Evolutionary conservation across 768 basidiomycete species (phyloP), one percentile per base, ranked within the genome.

Genomic region (Leucosporidium scottii): DNA sequence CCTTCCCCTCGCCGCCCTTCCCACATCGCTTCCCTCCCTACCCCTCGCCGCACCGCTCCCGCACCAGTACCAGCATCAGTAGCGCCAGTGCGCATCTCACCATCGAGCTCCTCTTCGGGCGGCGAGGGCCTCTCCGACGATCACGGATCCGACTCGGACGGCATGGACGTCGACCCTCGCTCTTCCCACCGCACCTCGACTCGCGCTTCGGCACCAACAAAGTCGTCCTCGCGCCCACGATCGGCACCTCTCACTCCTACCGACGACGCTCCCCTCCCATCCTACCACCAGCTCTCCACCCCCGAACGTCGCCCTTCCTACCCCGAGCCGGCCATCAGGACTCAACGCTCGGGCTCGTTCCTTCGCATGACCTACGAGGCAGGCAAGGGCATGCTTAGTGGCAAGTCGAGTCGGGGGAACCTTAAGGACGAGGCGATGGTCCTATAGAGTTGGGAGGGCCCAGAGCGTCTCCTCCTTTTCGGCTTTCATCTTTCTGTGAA

Each of bases 61-160:
- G 47, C 39, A 44, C 18, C 61, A 58, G 23, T 31, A n/a, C 4
- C 53, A 28, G 9, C 59, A 34, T 34, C 34, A 34, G 34, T 47
- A n/a, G 12, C 59, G 48, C 15, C 49, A 15, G 5, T 57, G 2
- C 64, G 59, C 44, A 27, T 51, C 25, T 71, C 70, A 9, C 70
- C 70, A 5, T n/a, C 67, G 28, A 59, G 25, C 6, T 71, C 70
- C 7, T 34, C n/a, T 30, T 68, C 64, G 34, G 64, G 64, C 8
- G 71, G 71, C 61, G 71, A 65, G 50, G 68, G 67, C 18, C 64
- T 68, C 25, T 66, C 65, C n/a, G 65, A 63, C 59, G 61, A 61
- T 10, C 21, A 64, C 58, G 61, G 59, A n/a, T 66, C 69, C 25
- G 39, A 50, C 17, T 68, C 61, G 44, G 25, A 64, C 62, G 67